Percentiles rank a stretch among this genome's conserved stretches.
phyloP scores from a whole-genome alignment of 2,329 filamentous ascomycete genomes.

The Knufia petricola region DNA sequence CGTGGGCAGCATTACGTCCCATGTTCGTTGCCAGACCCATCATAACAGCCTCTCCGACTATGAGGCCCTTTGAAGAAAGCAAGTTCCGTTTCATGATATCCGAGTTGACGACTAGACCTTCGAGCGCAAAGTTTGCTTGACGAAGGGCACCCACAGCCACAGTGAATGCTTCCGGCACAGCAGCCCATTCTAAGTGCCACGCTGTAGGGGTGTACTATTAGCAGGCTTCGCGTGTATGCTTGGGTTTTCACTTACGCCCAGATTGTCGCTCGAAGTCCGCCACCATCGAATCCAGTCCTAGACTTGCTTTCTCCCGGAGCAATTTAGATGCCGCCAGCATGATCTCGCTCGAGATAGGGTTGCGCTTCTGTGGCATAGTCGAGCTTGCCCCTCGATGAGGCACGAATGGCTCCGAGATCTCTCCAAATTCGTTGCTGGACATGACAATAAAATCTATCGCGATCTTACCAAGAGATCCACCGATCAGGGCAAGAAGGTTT shows the following conservation, averaged over 20 bases:
- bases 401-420: slow-evolving; percentile 48
- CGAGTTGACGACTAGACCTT: slow-evolving; percentile 42
- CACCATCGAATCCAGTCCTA: slow-evolving; percentile 49
- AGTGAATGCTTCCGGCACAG: slow-evolving; percentile 46
- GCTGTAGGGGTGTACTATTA: too few relatives aligned
- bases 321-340: slow-evolving; percentile 47
- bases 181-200: slow-evolving; percentile 52
- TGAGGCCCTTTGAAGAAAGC: slow-evolving; percentile 42
- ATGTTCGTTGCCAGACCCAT: slow-evolving; percentile 47
- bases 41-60: slow-evolving; percentile 53
- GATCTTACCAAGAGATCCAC: slow-evolving; percentile 46
- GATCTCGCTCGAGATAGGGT: slow-evolving; percentile 49
- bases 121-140: slow-evolving; percentile 46
- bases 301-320: slow-evolving; percentile 42
- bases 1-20: slow-evolving; percentile 45
- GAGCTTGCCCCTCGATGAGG: slow-evolving; percentile 46
- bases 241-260: too few relatives aligned
- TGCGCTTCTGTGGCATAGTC: slow-evolving; percentile 52
- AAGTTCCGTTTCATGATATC: slow-evolving; percentile 44
- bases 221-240: too few relatives aligned
- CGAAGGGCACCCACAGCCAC: slow-evolving; percentile 43
- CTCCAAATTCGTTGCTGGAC: slow-evolving; percentile 47
- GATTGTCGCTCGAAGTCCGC: slow-evolving; percentile 49
- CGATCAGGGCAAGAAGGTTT: slow-evolving; percentile 45
- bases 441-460: slow-evolving; percentile 49